Base-by-base conservation (phyloP, 208 protist species). In the Wallacemonas sp. region DNA sequence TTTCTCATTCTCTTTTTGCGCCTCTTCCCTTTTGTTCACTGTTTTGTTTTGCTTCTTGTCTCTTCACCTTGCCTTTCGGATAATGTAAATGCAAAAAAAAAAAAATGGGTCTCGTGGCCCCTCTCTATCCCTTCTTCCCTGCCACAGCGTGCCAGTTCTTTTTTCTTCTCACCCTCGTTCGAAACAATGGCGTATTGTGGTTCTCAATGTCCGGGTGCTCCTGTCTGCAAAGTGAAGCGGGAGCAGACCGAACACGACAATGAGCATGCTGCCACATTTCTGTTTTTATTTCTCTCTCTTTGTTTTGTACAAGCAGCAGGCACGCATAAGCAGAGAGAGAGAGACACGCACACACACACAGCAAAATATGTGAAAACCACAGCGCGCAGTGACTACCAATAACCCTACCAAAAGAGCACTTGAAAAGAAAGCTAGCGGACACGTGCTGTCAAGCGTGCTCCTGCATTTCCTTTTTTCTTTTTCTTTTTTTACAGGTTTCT, bases 381-480 rank as follows among this genome's bases (percentile, higher is more conserved):
- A n/a, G n/a, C n/a, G n/a, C n/a, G n/a, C n/a, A n/a, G n/a, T n/a
- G n/a, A n/a, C n/a, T n/a, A n/a, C n/a, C n/a, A n/a, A n/a, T n/a
- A n/a, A n/a, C n/a, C n/a, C n/a, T n/a, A n/a, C n/a, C n/a, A n/a
- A n/a, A n/a, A n/a, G n/a, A n/a, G n/a, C n/a, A n/a, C n/a, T n/a
- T n/a, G n/a, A n/a, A n/a, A n/a, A n/a, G n/a, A n/a, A n/a, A n/a
- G n/a, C n/a, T n/a, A n/a, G n/a, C n/a, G n/a, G n/a, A n/a, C n/a
- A n/a, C n/a, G n/a, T n/a, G n/a, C n/a, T n/a, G n/a, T n/a, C n/a
- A n/a, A 41, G 14, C 14, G 36, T 41, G 4, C 11, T 19, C 17
- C 42, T 30, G 46, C 17, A 36, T 34, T 68, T 46, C 36, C 45
- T 60, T 46, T 60, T 60, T 51, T 38, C 60, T 38, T 33, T 30